Base-by-base conservation (phyloP, 371 early-diverging fungal genomes). In the Phascolomyces articulosus region DNA sequence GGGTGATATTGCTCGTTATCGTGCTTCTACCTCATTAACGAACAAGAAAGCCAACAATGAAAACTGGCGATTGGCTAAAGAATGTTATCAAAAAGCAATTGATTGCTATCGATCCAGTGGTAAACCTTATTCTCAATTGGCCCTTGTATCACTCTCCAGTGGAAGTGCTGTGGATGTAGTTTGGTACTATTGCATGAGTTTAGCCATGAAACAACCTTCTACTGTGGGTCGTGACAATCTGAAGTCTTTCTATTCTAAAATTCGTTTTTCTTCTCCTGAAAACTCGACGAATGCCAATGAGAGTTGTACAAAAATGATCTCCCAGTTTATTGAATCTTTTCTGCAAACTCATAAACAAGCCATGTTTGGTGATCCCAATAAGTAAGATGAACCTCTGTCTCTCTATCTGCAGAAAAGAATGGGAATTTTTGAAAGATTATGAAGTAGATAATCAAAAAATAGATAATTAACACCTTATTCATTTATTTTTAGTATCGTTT, bases 101-200 rank as follows among this genome's bases (percentile, higher is more conserved):
- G 77, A 78, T 34, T 77, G 75, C 0, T 76, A 73, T 63, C 62
- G 83, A n/a, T 63, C 60, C n/a, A 76, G 55, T 29, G 83, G 83
- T n/a, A 80, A 80, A 27, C 83, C 83, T 3, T 83, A 83, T 56
- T 78, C 72, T 16, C 83, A 83, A 60, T 27, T 83, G 2, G 83
- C 83, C 2, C 68, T 83, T 27, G 67, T 78, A 3, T 74, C 80
- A n/a, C 63, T 78, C 2, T 74, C 78, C 1, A 76, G 60, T 53
- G 80, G 83, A 4, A 80, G 75, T 44, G 78, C 71, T 0, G 80
- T 83, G 61, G 83, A 83, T 65, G 77, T 83, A 13, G 83, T 80
- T 15, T 83, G 78, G 75, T 80, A 79, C 34, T 83, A 83, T 58
- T 83, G 80, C 48, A 78, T 83, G 78, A 82, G 83, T 41, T 29